These are phyloP conservation scores for cucumber (Cucumis sativus) DNA, from an alignment of 306 rosid species.

Conservation along the genomic window Cucumber_9930_V3 NC_026656.2:7808001-7808500, in stretches of 20 bases:
- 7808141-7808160: not conserved
- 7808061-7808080: constrained; percentile 36
- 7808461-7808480: not conserved
- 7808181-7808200: not conserved
- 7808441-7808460: not conserved
- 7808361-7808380: not conserved
- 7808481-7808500: not conserved
- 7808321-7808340: not conserved
- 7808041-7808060: constrained; percentile 30
- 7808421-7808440: not conserved
- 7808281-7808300: not conserved
- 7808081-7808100: not conserved
- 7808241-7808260: not conserved
- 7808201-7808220: not conserved
- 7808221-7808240: not conserved
- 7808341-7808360: not conserved
- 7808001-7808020: constrained; percentile 29
- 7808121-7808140: not conserved
- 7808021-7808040: constrained; percentile 33
- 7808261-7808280: not conserved
- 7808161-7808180: not conserved
- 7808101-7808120: not conserved
- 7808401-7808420: not conserved
- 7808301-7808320: not conserved
- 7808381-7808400: not conserved